These are phyloP conservation scores for Camellia oleifera DNA, from an alignment of 179 eudicot genomes.

Conservation along the genomic window DNA sequence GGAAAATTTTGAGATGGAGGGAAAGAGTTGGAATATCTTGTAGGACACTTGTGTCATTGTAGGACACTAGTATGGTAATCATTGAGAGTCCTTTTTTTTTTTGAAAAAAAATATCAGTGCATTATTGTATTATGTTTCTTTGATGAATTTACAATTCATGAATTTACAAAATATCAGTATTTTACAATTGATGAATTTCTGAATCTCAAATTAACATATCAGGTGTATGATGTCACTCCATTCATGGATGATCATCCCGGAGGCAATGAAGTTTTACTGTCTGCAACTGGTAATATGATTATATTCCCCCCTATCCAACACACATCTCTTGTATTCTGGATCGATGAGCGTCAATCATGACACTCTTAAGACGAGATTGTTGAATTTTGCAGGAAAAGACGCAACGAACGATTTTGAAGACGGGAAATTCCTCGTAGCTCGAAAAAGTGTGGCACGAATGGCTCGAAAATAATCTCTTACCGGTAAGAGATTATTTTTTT, in stretches of 20 bases:
- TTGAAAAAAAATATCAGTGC: too few species aligned
- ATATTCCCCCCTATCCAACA: not conserved
- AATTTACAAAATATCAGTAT: too few species aligned
- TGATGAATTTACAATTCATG: not conserved
- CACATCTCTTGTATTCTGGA: not conserved
- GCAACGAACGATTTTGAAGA: constrained; percentile 87
- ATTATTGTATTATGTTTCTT: not conserved
- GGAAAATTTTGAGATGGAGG: not conserved
- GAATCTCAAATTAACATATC: not conserved
- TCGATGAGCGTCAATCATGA: not conserved
- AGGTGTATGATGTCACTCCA: constrained; percentile 28
- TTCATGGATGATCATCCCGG: constrained; percentile 33
- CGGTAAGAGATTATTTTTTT: too few species aligned
- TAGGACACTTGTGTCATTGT: not conserved
- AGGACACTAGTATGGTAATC: not conserved
- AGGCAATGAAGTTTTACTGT: constrained; percentile 38
- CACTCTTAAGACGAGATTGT: not conserved
- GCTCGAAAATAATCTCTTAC: too few species aligned
- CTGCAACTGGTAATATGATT: constrained; percentile 70
- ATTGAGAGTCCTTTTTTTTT: not conserved
- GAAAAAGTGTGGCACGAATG: too few species aligned
- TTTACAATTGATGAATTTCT: not conserved
- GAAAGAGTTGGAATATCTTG: not conserved
- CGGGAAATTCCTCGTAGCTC: too few species aligned
- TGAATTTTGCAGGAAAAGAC: constrained; percentile 61